Evolutionary conservation across 257 asterid species (phyloP).

Genomic region (Petunia axillaris): DNA sequence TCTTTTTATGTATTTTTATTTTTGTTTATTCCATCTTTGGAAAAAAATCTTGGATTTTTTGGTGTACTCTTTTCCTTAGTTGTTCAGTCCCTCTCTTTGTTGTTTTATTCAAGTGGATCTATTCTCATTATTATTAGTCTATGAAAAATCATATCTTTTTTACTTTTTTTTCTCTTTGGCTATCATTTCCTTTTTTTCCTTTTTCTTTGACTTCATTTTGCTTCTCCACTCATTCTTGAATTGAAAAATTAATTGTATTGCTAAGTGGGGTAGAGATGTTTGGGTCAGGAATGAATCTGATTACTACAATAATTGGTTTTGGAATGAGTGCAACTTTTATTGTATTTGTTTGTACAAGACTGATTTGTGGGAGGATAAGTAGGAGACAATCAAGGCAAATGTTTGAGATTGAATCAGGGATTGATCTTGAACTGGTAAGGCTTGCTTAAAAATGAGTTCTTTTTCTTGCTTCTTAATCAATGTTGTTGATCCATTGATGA

Average conservation of each 20-base stretch:
- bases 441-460: neutral
- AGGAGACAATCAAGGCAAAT: conserved; percentile 64
- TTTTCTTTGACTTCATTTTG: conserved; percentile 25
- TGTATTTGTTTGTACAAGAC: conserved; percentile 83
- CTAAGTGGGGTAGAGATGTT: conserved; percentile 49
- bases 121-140: neutral
- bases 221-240: conserved; percentile 23
- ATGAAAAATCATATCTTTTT: neutral
- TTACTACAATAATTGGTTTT: conserved; percentile 85
- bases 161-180: neutral
- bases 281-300: conserved; percentile 79
- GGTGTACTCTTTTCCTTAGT: conserved; percentile 2
- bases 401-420: conserved; percentile 72
- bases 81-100: conserved; percentile 24
- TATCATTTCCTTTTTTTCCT: neutral
- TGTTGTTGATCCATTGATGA: conserved; percentile 3
- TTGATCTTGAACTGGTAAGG: conserved; percentile 81
- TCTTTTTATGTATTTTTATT: conserved; percentile 22
- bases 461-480: neutral
- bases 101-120: conserved; percentile 27
- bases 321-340: conserved; percentile 97
- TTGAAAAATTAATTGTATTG: neutral
- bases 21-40: conserved; percentile 18
- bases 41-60: conserved; percentile 27
- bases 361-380: conserved; percentile 79